These are phyloP conservation scores for Candida methanosorbosa DNA, from an alignment of 805 yeast genomes.

Conservation along the genomic window DNA sequence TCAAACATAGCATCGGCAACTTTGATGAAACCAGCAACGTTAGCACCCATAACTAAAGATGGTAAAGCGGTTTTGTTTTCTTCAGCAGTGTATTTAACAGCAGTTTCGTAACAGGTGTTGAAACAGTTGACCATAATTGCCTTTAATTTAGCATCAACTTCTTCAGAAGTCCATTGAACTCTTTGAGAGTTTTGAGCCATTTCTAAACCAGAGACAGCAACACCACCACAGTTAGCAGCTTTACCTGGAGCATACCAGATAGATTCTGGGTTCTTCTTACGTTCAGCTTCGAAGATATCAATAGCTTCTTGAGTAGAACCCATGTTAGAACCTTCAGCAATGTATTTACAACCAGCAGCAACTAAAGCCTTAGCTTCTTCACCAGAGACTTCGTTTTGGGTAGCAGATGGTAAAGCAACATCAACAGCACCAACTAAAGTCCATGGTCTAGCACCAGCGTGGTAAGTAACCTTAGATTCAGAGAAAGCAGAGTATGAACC, in stretches of 20 bases:
- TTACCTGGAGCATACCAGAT: constrained; percentile 99
- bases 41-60: constrained; percentile 96
- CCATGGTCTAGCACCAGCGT: constrained; percentile 97
- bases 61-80: constrained; percentile 63
- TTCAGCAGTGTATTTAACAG: constrained; percentile 70
- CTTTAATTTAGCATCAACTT: constrained; percentile 87
- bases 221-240: constrained; percentile 99
- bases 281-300: constrained; percentile 82
- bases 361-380: constrained; percentile 94
- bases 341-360: constrained; percentile 83
- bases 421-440: constrained; percentile 83
- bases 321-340: constrained; percentile 99
- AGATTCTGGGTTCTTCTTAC: constrained; percentile 39
- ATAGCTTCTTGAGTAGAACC: constrained; percentile 98
- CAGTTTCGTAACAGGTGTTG: constrained; percentile 86
- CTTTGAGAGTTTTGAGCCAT: constrained; percentile 99
- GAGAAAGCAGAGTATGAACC: constrained; percentile 51
- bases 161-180: constrained; percentile 82
- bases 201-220: constrained; percentile 95
- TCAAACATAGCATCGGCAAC: constrained; percentile 98
- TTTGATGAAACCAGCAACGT: constrained; percentile 97
- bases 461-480: constrained; percentile 58
- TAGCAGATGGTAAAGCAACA: constrained; percentile 95
- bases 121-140: constrained; percentile 89
- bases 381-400: constrained; percentile 96